A percentile compares a stretch with the other conserved stretches of the same genome.
Evolutionary conservation across 495 filamentous ascomycete genomes (phyloP).

Genomic region (Astrothelium macrocarpum): DNA sequence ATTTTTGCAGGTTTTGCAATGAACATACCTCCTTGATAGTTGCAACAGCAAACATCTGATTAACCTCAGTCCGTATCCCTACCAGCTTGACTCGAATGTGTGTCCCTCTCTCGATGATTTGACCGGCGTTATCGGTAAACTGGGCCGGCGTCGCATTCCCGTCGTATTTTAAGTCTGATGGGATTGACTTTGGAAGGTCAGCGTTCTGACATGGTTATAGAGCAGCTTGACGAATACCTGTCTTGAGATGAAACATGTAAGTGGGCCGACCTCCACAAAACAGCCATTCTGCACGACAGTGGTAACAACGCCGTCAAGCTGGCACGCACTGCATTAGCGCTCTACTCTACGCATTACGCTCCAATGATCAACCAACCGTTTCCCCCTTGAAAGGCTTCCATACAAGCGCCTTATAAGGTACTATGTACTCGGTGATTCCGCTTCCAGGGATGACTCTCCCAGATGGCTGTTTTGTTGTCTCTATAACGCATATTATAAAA

Average conservation of each 20-base stretch:
- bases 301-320: constrained; percentile 87
- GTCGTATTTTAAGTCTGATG: constrained; percentile 84
- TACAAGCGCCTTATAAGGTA: constrained; percentile 89
- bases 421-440: constrained; percentile 85
- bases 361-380: constrained; percentile 52
- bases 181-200: constrained; percentile 58
- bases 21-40: constrained; percentile 69
- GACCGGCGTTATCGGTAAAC: constrained; percentile 52
- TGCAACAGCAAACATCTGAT: constrained; percentile 89
- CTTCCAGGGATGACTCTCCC: constrained; percentile 83
- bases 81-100: constrained; percentile 89
- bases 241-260: constrained; percentile 65
- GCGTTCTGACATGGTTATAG: not conserved
- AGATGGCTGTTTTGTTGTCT: constrained; percentile 76
- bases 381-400: constrained; percentile 96
- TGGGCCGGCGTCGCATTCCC: constrained; percentile 44
- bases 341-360: not conserved
- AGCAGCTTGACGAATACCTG: not conserved
- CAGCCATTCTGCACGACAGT: constrained; percentile 87
- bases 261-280: constrained; percentile 80
- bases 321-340: constrained; percentile 8
- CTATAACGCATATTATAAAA: constrained; percentile 94
- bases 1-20: not conserved
- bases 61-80: constrained; percentile 83
- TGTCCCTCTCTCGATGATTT: constrained; percentile 86